These are phyloP conservation scores for Sphagnum fallax DNA, from an alignment of 228 moss, liverwort and hornwort species.

Conservation along the genomic window DNA sequence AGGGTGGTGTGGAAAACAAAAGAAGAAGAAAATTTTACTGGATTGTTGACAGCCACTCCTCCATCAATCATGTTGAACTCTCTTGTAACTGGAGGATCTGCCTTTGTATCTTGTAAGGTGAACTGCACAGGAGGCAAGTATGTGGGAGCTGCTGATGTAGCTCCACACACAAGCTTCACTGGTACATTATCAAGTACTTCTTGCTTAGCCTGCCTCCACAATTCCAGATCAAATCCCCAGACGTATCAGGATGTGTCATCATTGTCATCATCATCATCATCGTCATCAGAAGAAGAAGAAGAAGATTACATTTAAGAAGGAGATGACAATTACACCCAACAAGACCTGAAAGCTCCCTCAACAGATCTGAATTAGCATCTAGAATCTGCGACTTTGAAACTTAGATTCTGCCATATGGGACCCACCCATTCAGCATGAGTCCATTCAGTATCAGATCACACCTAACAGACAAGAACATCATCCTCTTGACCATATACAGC, in stretches of 20 bases:
- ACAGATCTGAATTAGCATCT: neutral
- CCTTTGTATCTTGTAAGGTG: neutral
- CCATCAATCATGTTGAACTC: slow-evolving; percentile 38
- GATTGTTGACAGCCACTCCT: slow-evolving; percentile 54
- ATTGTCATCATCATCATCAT: too few species aligned
- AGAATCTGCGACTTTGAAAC: too few species aligned
- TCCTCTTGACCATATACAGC: neutral
- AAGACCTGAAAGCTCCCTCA: neutral
- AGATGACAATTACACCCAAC: neutral
- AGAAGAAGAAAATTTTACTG: slow-evolving; percentile 19
- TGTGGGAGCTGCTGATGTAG: slow-evolving; percentile 42
- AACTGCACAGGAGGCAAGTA: slow-evolving; percentile 38
- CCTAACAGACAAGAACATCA: too few species aligned
- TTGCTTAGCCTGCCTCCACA: slow-evolving; percentile 13
- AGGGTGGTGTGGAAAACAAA: neutral
- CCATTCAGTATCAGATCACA: too few species aligned
- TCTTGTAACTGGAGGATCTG: neutral
- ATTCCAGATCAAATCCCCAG: neutral
- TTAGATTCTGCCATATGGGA: too few species aligned
- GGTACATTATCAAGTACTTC: slow-evolving; percentile 24
- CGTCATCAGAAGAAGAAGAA: too few species aligned
- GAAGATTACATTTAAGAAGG: neutral
- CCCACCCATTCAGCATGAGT: too few species aligned
- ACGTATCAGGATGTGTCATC: neutral
- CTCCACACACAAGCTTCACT: slow-evolving; percentile 20